Evolutionary conservation across 768 basidiomycete species (phyloP), one percentile per base, ranked within the genome.

Genomic region (Lactifluus piperatus): DNA sequence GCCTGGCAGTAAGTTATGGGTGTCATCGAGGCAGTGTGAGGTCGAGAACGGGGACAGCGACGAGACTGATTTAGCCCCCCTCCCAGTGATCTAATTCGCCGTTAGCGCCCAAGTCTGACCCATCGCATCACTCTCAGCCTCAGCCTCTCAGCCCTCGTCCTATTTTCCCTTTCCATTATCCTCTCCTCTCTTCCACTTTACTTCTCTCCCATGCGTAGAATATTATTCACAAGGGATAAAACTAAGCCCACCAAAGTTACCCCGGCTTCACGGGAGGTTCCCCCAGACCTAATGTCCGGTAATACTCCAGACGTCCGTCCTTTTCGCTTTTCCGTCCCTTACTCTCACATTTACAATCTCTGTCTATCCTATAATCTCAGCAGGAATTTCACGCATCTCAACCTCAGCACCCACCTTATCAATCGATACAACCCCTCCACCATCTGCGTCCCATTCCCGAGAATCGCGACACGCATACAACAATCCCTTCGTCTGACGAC

Each of bases 141-240:
- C 22, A 41, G 36, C 47, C 62, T 44, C 41, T 18, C 29, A n/a
- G n/a, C n/a, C n/a, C n/a, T n/a, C n/a, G n/a, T n/a, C n/a, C n/a
- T n/a, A n/a, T n/a, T 9, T 39, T 18, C 46, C 24, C 29, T 34
- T 29, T 22, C 53, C 32, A 24, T 47, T 14, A 22, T 18, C 27
- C 14, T 58, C 45, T 13, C 30, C 11, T 41, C 22, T 30, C 39
- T 32, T 29, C n/a, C 13, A 2, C 9, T 43, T n/a, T 9, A 27
- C 26, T 30, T 22, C 24, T 29, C 20, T 44, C 50, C 66, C 37
- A 85, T 84, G 83, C 84, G 80, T n/a, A n/a, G n/a, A 74, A 84
- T 78, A 72, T 70, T 86, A 44, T 85, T 86, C 58, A 73, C 74
- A 26, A 73, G 78, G 54, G 76, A 75, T 68, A 84, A 81, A 65